Evolutionary conservation across 805 yeast genomes (phyloP), one percentile per base, ranked within the genome.

Genomic region (Blastobotrys robertii): DNA sequence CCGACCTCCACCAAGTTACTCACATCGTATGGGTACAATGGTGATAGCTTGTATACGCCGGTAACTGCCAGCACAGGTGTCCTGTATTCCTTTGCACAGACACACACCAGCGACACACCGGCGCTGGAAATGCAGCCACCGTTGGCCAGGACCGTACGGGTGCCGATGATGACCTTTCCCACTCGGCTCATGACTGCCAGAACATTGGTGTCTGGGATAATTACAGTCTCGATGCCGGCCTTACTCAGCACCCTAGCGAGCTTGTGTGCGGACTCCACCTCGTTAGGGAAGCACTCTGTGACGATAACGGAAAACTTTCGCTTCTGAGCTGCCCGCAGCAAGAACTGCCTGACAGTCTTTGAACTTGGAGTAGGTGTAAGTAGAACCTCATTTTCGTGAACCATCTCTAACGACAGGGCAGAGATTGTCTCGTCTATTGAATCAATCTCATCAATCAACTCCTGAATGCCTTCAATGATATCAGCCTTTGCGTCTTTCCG

Each of bases 1-100:
- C 96, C 96, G 41, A 87, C 88, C 64, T 88, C 95, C 37, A 87
- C 79, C 45, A 87, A 69, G 50, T 80, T 78, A 53, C 84, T 90
- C 44, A 82, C 74, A 58, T 84, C 87, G 60, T 82, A 85, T 19
- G 97, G 98, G 59, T 92, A 92, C 41, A 84, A 69, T 29, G 97
- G 97, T 8, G 95, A 82, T 40, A 92, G 71, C 64, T 92, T 92
- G 69, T 84, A 92, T 43, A 90, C 70, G 38, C 97, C 98, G 1
- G 97, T 87, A 39, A 88, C 92, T 1, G 92, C 88, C 60, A 92
- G 83, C 4, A 92, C 97, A 0, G 98, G 98, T n/a, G 96, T 90
- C 58, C 78, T 76, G 62, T 84, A 90, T 57, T 85, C 95, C 58
- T 84, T 84, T 22, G 99, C 99, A 65, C 95, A 84, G 64, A 88